Base-by-base conservation (phyloP, 306 rosid species). In the Cicer chorassanicum region DNA sequence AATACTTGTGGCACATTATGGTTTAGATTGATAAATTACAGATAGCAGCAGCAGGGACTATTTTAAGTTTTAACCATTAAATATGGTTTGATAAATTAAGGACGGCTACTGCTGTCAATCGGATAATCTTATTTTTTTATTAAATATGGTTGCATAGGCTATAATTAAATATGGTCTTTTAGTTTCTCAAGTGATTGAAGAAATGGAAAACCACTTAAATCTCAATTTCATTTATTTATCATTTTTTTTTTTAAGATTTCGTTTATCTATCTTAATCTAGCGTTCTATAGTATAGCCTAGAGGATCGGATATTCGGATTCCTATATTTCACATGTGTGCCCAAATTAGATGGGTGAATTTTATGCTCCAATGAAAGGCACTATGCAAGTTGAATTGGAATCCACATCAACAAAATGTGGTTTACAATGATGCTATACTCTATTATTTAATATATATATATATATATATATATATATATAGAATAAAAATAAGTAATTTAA, bases 11-110 rank as follows among this genome's bases (percentile, higher is more conserved):
- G 36, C 21, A 72, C 10, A 41, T 49, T 49, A 34, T 57, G 46
- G 62, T 82, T 29, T 70, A 60, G 72, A 60, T 43, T 16, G 60
- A 18, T 69, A 81, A 62, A 13, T 43, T 34, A 24, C 38, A 41
- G 45, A 46, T 49, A 21, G 51, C 56, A 50, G 44, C 19, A 45
- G 24, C 36, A 12, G 45, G 44, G 73, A 42, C 15, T 65, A 9
- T 7, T 60, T 60, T 42, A 57, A 60, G 14, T 21, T 60, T 60
- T 54, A 59, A 51, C 70, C 36, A 16, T 60, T 48, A 74, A 75
- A 68, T 42, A 45, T 42, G 70, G 51, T 65, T 18, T 6, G 36
- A 5, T 16, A 42, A 65, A 65, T 42, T 16, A 16, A 9, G 18
- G 39, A 12, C 56, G 51, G 65, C 38, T 34, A 12, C 44, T 59